Percentiles rank a stretch among this genome's conserved stretches.
Evolutionary conservation across 139 green algal genomes (phyloP).

Genomic region (Auxenochlorella pyrenoidosa): DNA sequence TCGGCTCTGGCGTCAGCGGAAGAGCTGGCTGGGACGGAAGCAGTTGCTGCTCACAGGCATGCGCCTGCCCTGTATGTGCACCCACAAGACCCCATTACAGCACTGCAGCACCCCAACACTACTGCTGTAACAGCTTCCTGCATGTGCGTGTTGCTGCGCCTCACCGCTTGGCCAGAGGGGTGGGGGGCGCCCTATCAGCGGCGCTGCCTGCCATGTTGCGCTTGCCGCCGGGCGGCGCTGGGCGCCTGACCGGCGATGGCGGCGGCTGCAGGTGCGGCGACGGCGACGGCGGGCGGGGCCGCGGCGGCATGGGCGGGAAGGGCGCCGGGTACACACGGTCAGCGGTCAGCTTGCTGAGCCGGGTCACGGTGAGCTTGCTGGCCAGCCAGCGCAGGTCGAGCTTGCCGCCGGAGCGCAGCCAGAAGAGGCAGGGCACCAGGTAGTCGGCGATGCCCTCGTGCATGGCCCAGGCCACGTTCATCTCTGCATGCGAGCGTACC

Average conservation of each 20-base stretch:
- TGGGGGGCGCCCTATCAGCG: no score
- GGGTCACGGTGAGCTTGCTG: not conserved
- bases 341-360: not conserved
- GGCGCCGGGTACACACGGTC: not conserved
- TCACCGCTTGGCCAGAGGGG: no score
- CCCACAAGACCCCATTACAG: no score
- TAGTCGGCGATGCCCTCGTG: conserved; percentile 34
- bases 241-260: not conserved
- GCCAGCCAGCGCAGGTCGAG: conserved; percentile 11
- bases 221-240: no score
- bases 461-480: conserved; percentile 28
- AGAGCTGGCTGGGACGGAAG: no score
- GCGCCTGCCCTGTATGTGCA: no score
- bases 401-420: conserved; percentile 1
- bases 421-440: conserved; percentile 28
- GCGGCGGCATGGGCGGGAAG: not conserved
- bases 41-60: no score
- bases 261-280: not conserved
- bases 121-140: no score
- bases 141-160: no score
- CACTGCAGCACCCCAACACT: no score
- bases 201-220: no score
- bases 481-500: not conserved
- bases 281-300: not conserved
- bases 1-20: no score